Base-by-base conservation (phyloP, 2,329 filamentous ascomycete species). In the Gaeumannomyces sp. region DNA sequence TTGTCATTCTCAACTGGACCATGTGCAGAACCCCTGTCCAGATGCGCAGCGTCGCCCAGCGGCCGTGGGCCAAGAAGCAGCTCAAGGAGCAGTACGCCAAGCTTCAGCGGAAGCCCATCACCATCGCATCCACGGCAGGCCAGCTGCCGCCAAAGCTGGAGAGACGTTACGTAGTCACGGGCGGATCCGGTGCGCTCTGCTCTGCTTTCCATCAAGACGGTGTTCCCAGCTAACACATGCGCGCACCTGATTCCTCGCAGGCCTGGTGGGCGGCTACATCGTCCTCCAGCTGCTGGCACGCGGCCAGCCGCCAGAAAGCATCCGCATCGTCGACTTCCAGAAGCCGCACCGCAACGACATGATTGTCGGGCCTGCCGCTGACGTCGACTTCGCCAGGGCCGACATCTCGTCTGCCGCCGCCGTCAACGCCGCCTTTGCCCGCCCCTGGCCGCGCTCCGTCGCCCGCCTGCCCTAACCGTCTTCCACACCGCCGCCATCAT, bases 401-500 rank as follows among this genome's bases (percentile, higher is more conserved):
- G 77, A 83, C 68, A 79, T 83, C 68, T 75, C 77, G 8, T 77
- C 79, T 16, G 68, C 72, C 4, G 65, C 72, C 0, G 74, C 74
- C 11, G 76, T 78, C 1, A 66, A 71, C 19, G 73, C 72, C 0
- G 80, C 80, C 7, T 82, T 83, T 64, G 66, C 73, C 19, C 73
- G 76, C 62, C 74, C 77, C 31, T 83, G 81, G 81, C 73, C 76
- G 1, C 56, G 69, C 2, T 68, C 69, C 8, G 73, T 77, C 4
- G 72, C 76, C 29, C 62, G 73, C n/a, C 72, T 79, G 3, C 79
- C 80, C 72, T 83, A 8, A 83, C 80, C 8, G 80, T 83, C 19
- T 81, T 81, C 68, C 80, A 83, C 71, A 81, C 69, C 3, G 81
- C 80, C 13, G 81, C 81, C 4, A 72, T 78, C 33, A 83, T 84